Conservation (phyloP, 306 rosid genomes). For the Cyamopsis tetragonoloba region DNA sequence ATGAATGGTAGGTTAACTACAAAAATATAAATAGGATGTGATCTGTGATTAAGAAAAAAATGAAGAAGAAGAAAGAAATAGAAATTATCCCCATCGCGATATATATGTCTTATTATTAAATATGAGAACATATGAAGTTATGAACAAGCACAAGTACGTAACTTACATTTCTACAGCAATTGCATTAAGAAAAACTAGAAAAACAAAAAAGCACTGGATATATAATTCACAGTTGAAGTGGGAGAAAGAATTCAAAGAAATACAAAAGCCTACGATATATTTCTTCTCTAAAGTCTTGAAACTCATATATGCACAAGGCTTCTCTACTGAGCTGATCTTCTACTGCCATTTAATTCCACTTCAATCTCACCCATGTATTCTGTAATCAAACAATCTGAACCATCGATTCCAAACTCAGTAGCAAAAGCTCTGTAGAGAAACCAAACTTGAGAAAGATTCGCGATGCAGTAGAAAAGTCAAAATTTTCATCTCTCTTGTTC, state of each 20-base stretch:
- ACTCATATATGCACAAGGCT: not conserved
- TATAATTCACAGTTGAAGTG: constrained; percentile 31
- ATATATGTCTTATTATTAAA: not conserved
- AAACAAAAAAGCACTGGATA: not conserved
- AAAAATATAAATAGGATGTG: too few relatives aligned
- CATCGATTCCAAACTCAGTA: too few relatives aligned
- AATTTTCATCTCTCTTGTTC: constrained; percentile 23
- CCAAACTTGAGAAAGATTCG: constrained; percentile 8
- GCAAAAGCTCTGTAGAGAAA: too few relatives aligned
- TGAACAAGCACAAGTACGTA: not conserved
- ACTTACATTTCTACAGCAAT: constrained; percentile 14
- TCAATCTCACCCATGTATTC: too few relatives aligned
- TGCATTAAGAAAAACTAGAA: not conserved
- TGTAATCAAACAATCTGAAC: too few relatives aligned
- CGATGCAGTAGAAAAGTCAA: constrained; percentile 23
- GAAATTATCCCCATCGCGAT: not conserved
- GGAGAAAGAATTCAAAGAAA: constrained; percentile 9
- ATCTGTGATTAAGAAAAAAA: too few relatives aligned
- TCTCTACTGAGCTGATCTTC: too few relatives aligned
- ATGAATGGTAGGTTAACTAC: too few relatives aligned
- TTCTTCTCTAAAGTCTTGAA: not conserved
- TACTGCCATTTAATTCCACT: too few relatives aligned
- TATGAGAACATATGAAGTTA: not conserved
- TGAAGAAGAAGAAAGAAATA: too few relatives aligned
- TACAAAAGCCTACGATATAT: not conserved